phyloP scores from a whole-genome alignment of 2,329 filamentous ascomycete genomes.

The Rhytidhysteron rufulum region DNA sequence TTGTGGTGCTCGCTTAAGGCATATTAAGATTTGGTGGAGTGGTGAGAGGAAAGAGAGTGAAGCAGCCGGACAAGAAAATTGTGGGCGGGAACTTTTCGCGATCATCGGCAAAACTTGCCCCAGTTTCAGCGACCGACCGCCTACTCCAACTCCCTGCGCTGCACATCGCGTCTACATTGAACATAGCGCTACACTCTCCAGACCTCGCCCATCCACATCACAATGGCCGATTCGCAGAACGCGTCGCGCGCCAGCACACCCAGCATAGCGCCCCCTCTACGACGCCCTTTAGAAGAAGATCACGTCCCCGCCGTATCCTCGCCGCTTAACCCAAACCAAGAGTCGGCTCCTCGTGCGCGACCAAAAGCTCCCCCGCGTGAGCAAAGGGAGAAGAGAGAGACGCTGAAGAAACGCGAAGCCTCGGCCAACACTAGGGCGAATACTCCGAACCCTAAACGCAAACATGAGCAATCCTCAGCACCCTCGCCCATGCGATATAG shows the following conservation, averaged over 20 bases:
- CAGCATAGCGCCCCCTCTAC: conserved; percentile 49
- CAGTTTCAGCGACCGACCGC: background rate
- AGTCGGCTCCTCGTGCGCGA: conserved; percentile 41
- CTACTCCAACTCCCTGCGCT: background rate
- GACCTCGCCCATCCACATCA: conserved; percentile 3
- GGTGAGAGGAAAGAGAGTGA: background rate
- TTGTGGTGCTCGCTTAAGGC: too few species aligned
- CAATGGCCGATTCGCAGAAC: conserved; percentile 33
- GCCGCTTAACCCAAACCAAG: conserved; percentile 64
- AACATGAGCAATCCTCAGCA: conserved; percentile 27
- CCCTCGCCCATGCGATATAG: conserved; percentile 50
- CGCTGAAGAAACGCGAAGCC: conserved; percentile 51
- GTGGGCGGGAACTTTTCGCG: too few species aligned
- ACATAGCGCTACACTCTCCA: background rate
- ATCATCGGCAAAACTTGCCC: too few species aligned
- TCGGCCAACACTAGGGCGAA: conserved; percentile 35
- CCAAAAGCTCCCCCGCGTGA: conserved; percentile 35
- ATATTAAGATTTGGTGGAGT: too few species aligned
- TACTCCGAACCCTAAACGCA: conserved; percentile 40
- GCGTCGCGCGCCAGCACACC: conserved; percentile 36
- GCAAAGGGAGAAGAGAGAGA: conserved; percentile 51
- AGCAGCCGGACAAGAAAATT: too few species aligned
- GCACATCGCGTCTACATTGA: too few species aligned
- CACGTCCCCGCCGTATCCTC: conserved; percentile 69
- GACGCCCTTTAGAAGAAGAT: conserved; percentile 64